Conservation (phyloP, 2,329 filamentous ascomycete genomes). For the Pseudogymnoascus verrucosus region DNA sequence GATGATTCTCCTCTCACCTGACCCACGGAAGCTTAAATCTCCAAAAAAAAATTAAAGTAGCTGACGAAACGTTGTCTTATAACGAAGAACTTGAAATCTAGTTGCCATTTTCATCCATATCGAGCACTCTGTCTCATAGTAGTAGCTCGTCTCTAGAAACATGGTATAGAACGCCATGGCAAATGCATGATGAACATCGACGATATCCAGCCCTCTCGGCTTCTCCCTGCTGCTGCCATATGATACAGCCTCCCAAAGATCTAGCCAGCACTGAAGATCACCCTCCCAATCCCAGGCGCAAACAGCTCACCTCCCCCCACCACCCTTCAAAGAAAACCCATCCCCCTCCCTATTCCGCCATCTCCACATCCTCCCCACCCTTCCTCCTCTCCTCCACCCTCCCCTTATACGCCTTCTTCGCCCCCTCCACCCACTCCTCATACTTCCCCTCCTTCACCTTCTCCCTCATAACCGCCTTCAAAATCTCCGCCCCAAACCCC, state of each 20-base stretch:
- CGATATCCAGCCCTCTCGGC: background rate
- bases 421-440: slow-evolving; percentile 61
- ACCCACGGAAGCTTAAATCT: background rate
- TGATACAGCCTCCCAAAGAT: background rate
- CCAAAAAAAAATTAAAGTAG: background rate
- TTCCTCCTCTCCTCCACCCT: slow-evolving; percentile 22
- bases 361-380: slow-evolving; percentile 23
- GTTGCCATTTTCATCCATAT: background rate
- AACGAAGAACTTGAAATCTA: background rate
- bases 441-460: slow-evolving; percentile 68
- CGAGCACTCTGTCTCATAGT: background rate
- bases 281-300: background rate
- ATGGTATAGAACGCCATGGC: slow-evolving; percentile 1
- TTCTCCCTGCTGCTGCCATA: background rate
- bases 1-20: background rate
- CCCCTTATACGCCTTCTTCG: slow-evolving; percentile 47
- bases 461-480: slow-evolving; percentile 72
- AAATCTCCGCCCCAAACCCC: slow-evolving; percentile 81
- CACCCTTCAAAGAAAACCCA: background rate
- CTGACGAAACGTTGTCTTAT: background rate
- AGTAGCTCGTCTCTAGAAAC: background rate
- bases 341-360: slow-evolving; percentile 16
- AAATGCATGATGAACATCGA: background rate
- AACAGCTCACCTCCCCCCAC: background rate
- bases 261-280: background rate